These are phyloP conservation scores for Rhizomucor miehei DNA, from an alignment of 371 early-diverging fungal genomes.

Conservation along the genomic window DNA sequence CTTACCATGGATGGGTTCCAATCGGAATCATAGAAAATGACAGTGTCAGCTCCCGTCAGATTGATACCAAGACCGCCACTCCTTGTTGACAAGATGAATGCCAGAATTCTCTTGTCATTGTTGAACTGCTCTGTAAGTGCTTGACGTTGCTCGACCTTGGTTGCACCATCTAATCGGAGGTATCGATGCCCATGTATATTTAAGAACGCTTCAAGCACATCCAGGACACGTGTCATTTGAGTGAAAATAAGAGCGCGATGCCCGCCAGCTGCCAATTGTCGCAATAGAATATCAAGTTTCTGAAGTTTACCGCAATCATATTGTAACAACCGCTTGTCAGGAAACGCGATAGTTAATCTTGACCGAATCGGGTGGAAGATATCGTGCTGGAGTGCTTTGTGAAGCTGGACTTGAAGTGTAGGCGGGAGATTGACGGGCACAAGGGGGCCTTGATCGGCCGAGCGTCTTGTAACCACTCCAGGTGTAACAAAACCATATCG, in stretches of 20 bases:
- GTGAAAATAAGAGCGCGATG: conserved; percentile 95
- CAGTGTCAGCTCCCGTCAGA: conserved; percentile 93
- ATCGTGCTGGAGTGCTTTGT: conserved; percentile 24
- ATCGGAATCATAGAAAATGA: conserved; percentile 94
- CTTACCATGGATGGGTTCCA: conserved; percentile 93
- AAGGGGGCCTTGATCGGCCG: conserved; percentile 10
- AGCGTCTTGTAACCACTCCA: conserved; percentile 20
- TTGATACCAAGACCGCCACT: conserved; percentile 98
- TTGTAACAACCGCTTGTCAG: conserved; percentile 81
- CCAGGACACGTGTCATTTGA: conserved; percentile 98
- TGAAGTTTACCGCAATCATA: conserved; percentile 91
- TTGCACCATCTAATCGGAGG: conserved; percentile 85
- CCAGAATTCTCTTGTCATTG: conserved; percentile 76
- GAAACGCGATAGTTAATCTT: conserved; percentile 73
- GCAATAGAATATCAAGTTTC: conserved; percentile 75
- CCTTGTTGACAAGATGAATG: conserved; percentile 89
- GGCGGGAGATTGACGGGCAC: conserved; percentile 15
- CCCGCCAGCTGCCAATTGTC: conserved; percentile 69
- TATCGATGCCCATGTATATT: conserved; percentile 85
- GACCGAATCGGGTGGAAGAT: conserved; percentile 57
- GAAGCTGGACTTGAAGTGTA: conserved; percentile 10
- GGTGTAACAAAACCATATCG: conserved; percentile 76
- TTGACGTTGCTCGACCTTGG: conserved; percentile 83
- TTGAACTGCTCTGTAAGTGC: conserved; percentile 87
- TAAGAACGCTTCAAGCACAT: conserved; percentile 95